A percentile compares a stretch with the other conserved stretches of the same genome.
Evolutionary conservation across 345 rosid species (phyloP).

Genomic region (Salix udensis): DNA sequence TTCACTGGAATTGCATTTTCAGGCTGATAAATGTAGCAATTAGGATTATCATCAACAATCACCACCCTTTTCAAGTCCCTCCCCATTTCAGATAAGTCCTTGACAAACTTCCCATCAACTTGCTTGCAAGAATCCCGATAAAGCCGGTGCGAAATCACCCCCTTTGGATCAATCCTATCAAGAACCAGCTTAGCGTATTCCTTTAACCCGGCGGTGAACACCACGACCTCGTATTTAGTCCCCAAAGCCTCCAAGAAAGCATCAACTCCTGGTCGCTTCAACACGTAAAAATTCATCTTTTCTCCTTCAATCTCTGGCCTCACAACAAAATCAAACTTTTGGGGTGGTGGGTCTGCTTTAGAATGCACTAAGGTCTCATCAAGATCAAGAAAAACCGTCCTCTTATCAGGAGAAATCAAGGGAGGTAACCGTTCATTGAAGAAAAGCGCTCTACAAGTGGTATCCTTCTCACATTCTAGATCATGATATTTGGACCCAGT

Average conservation of each 20-base stretch:
- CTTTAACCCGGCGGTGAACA: conserved; percentile 83
- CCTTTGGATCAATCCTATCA: conserved; percentile 50
- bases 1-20: conserved; percentile 72
- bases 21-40: conserved; percentile 65
- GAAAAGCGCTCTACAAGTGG: conserved; percentile 27
- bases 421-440: conserved; percentile 38
- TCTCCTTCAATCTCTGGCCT: conserved; percentile 64
- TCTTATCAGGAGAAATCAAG: conserved; percentile 27
- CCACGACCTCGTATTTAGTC: conserved; percentile 61
- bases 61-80: conserved; percentile 58
- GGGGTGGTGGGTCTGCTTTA: conserved; percentile 61
- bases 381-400: conserved; percentile 78
- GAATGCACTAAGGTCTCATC: conserved; percentile 90
- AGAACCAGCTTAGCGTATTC: conserved; percentile 78
- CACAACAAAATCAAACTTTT: conserved; percentile 57
- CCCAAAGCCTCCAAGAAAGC: conserved; percentile 50
- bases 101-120: conserved; percentile 64
- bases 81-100: conserved; percentile 66
- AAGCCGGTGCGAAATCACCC: conserved; percentile 60
- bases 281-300: conserved; percentile 56
- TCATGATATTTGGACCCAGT: background rate
- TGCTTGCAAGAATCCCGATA: conserved; percentile 68
- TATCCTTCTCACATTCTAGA: background rate
- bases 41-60: conserved; percentile 84
- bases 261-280: conserved; percentile 87